Percentiles rank a stretch among this genome's conserved stretches.
Evolutionary conservation across 2,329 filamentous ascomycete species (phyloP).

Genomic region (Colletotrichum tamarilloi): DNA sequence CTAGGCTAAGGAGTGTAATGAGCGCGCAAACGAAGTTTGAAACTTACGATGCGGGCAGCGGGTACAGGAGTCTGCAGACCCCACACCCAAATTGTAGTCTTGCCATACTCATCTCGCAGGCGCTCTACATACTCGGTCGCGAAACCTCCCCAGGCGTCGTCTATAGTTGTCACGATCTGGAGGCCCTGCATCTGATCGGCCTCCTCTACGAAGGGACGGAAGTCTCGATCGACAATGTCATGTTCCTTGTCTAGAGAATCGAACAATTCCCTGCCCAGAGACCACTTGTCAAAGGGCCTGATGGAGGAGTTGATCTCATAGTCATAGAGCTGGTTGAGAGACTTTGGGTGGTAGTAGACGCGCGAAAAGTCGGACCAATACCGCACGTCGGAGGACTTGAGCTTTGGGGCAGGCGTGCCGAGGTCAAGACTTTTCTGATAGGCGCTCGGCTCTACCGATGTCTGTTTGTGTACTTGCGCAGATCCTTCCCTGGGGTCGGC

Average conservation of each 20-base stretch:
- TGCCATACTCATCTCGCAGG: slow-evolving; percentile 90
- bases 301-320: slow-evolving; percentile 84
- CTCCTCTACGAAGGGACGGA: slow-evolving; percentile 90
- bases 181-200: slow-evolving; percentile 92
- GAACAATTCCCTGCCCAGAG: slow-evolving; percentile 80
- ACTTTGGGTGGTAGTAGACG: slow-evolving; percentile 91
- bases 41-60: slow-evolving; percentile 15
- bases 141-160: slow-evolving; percentile 88
- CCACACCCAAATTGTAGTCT: slow-evolving; percentile 88
- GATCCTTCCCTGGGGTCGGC: slow-evolving; percentile 67
- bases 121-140: slow-evolving; percentile 78
- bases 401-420: slow-evolving; percentile 70
- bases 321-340: slow-evolving; percentile 87
- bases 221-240: slow-evolving; percentile 89
- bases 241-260: slow-evolving; percentile 79
- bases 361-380: slow-evolving; percentile 98
- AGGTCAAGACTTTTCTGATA: slow-evolving; percentile 86
- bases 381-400: slow-evolving; percentile 79
- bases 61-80: slow-evolving; percentile 73
- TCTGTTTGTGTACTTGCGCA: slow-evolving; percentile 75
- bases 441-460: slow-evolving; percentile 73
- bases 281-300: slow-evolving; percentile 85
- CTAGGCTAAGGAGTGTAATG: not conserved
- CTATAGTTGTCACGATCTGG: slow-evolving; percentile 77
- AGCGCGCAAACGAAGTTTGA: not conserved